Evolutionary conservation across 2,329 filamentous ascomycete species (phyloP), one percentile per base, ranked within the genome.

Genomic region (Ceratocystis cacaofunesta): DNA sequence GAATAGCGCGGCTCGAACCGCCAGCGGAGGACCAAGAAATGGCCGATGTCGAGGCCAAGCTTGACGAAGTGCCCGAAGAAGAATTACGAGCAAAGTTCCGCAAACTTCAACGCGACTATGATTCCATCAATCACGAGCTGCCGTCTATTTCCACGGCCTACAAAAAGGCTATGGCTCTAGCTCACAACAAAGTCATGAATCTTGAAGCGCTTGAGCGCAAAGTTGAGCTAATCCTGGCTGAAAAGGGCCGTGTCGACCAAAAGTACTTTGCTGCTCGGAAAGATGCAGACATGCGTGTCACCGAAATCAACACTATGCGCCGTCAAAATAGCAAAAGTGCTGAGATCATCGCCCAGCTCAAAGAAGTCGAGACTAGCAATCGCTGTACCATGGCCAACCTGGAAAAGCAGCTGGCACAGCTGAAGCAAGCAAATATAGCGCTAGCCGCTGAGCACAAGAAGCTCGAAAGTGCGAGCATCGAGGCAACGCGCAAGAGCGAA

Each of bases 191-290:
- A 75, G 85, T 95, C 43, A 82, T 87, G 71, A 91, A 96, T 68
- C 85, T 89, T 63, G 78, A 80, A 5, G 79, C 82, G 3, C 78
- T 90, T 72, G 92, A 97, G 76, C 91, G 96, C 66, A 88, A 87
- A 68, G 79, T 92, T 46, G 78, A 84, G 19, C 79, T 88, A 28
- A 77, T 95, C 22, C 84, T 84, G 50, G 89, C 90, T 0, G 91
- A 99, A 75, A 99, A 99, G 78, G 86, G 87, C 69, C 97, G 96
- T 75, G 92, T 92, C 1, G 94, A 99, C 72, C 92, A 97, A 72
- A 97, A 97, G 75, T 99, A 95, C 73, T 97, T 97, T 74, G 90
- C 89, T 0, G 90, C 92, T 7, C 91, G 95, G 80, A 96, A 96
- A 73, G 88, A 92, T 70, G 95, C 92, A 72, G 92, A 97, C 72